Evolutionary conservation across 2,329 filamentous ascomycete species (phyloP).

Genomic region (Diaporthe longicolla): DNA sequence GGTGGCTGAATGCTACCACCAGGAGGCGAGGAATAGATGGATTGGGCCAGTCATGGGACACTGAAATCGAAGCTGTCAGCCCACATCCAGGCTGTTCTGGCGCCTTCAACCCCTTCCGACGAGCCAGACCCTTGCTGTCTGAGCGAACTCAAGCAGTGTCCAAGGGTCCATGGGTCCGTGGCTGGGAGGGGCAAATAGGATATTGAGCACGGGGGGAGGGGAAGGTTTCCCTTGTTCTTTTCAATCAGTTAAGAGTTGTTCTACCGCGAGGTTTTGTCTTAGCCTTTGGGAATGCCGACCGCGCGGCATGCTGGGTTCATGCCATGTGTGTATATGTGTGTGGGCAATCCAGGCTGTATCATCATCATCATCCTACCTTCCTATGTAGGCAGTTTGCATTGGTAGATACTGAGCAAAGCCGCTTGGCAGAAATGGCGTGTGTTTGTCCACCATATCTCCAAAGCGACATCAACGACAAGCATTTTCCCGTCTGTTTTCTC

Average conservation of each 20-base stretch:
- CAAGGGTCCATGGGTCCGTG: neutral
- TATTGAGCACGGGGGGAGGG: neutral
- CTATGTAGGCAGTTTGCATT: conserved; percentile 26
- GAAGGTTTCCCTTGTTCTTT: conserved; percentile 24
- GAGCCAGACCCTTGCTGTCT: neutral
- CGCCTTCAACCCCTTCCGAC: neutral
- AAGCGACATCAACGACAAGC: conserved; percentile 12
- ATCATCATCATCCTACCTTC: conserved; percentile 24
- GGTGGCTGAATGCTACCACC: conserved; percentile 26
- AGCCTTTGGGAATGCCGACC: neutral
- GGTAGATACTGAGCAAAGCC: conserved; percentile 29
- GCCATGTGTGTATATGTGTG: neutral
- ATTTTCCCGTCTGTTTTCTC: neutral
- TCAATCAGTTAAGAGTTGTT: conserved; percentile 15
- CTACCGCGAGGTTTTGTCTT: conserved; percentile 20
- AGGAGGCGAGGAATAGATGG: conserved; percentile 11
- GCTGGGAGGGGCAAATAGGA: neutral
- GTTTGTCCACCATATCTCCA: neutral
- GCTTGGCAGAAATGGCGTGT: conserved; percentile 10
- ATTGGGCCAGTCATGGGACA: conserved; percentile 8
- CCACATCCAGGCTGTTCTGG: neutral
- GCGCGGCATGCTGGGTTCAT: conserved; percentile 33
- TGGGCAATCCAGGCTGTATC: conserved; percentile 22
- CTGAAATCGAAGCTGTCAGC: neutral
- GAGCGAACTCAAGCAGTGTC: neutral